A percentile compares a stretch with the other conserved stretches of the same genome.
Evolutionary conservation across 345 rosid genomes (phyloP).

Genomic region (Reutealis trisperma): DNA sequence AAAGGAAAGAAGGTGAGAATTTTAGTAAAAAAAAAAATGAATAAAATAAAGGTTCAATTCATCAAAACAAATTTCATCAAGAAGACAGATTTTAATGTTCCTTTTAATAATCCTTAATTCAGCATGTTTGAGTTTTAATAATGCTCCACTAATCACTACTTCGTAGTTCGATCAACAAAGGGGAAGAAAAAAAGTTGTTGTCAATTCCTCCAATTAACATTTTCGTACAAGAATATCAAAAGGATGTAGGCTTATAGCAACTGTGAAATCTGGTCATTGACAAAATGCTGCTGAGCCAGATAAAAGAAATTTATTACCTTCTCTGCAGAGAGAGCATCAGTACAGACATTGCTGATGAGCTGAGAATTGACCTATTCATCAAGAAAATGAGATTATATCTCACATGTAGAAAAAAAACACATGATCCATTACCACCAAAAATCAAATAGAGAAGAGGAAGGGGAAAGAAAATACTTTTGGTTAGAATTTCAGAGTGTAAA

Average conservation of each 20-base stretch:
- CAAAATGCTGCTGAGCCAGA: neutral
- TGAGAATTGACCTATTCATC: conserved; percentile 84
- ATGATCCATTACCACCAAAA: neutral
- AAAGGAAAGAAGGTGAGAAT: conserved; percentile 12
- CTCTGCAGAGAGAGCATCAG: conserved; percentile 98
- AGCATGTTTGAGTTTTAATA: neutral
- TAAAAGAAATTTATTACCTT: conserved; percentile 49
- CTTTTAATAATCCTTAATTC: neutral
- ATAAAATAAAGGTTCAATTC: neutral
- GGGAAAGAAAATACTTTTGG: neutral
- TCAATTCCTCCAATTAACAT: neutral
- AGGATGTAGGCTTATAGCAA: neutral
- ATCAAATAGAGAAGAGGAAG: neutral
- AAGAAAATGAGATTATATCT: conserved; percentile 4
- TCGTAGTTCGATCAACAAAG: no score
- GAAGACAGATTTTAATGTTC: neutral
- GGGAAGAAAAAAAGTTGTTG: neutral
- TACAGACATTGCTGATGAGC: conserved; percentile 96
- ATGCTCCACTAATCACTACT: neutral
- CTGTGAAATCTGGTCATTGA: neutral
- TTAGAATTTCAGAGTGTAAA: neutral
- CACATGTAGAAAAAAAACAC: neutral
- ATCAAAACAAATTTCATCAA: neutral
- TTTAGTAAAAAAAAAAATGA: conserved; percentile 1
- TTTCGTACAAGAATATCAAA: conserved; percentile 2